Conservation (phyloP, 1,284 basidiomycete species). For the Marasmius oreades region DNA sequence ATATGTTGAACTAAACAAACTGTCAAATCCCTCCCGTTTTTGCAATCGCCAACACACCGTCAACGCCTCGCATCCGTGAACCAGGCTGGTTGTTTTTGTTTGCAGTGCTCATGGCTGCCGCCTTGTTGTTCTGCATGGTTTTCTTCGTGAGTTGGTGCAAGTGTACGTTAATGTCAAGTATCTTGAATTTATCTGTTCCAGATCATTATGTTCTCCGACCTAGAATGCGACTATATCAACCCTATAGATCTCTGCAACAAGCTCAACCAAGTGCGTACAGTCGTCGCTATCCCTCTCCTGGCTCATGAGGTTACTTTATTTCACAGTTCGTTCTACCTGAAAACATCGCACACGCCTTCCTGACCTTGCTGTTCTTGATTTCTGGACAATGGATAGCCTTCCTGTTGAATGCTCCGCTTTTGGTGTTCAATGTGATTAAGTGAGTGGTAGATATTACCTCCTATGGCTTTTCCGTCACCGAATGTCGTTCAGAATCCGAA, state of each 20-base stretch:
- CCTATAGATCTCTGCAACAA: slow-evolving; percentile 99
- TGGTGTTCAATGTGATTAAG: slow-evolving; percentile 96
- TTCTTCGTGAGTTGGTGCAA: slow-evolving; percentile 79
- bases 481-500: slow-evolving; percentile 67
- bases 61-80: slow-evolving; percentile 26
- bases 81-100: slow-evolving; percentile 94
- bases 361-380: slow-evolving; percentile 85
- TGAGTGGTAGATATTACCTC: slow-evolving; percentile 33
- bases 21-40: neutral
- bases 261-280: slow-evolving; percentile 82
- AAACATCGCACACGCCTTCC: slow-evolving; percentile 91
- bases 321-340: slow-evolving; percentile 94
- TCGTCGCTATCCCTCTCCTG: neutral
- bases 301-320: slow-evolving; percentile 1
- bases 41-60: slow-evolving; percentile 40
- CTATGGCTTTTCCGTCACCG: neutral
- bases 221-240: slow-evolving; percentile 99
- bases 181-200: slow-evolving; percentile 29
- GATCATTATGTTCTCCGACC: slow-evolving; percentile 99
- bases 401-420: slow-evolving; percentile 86
- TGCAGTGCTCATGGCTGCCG: slow-evolving; percentile 89
- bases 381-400: slow-evolving; percentile 96
- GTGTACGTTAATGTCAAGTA: neutral
- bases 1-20: neutral
- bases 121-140: slow-evolving; percentile 94